Conservation (phyloP, 176 grass and related monocot genomes). For the Aegilops tauschii region DNA sequence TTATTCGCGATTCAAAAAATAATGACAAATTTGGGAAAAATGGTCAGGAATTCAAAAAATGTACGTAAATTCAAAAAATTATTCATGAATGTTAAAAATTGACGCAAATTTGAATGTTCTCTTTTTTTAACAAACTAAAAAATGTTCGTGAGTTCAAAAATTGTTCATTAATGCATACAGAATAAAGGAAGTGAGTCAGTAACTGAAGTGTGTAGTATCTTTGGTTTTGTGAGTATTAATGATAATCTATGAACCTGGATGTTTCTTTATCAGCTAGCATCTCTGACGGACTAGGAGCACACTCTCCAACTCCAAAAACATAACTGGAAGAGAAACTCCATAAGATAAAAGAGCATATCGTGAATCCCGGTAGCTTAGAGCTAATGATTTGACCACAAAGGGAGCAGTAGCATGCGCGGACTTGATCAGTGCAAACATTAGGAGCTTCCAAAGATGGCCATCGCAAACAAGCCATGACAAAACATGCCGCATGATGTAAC, state of each 20-base stretch:
- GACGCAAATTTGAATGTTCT: no score
- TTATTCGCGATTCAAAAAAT: no score
- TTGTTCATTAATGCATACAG: not conserved
- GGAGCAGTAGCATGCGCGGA: not conserved
- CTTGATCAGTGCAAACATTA: not conserved
- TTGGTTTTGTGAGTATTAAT: not conserved
- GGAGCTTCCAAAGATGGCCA: not conserved
- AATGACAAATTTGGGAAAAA: no score
- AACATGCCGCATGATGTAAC: not conserved
- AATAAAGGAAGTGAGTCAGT: not conserved
- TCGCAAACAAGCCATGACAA: not conserved
- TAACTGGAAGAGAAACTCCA: not conserved
- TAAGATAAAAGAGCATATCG: not conserved
- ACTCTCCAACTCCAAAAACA: not conserved
- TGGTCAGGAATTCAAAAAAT: no score
- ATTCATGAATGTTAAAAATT: no score
- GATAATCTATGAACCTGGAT: not conserved
- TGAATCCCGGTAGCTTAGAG: not conserved
- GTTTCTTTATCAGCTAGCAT: not conserved
- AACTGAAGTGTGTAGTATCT: not conserved
- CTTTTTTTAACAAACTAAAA: no score
- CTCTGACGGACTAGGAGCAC: not conserved
- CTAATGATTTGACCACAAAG: not conserved
- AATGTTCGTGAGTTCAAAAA: no score
- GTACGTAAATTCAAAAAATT: no score